Conservation (phyloP, 768 basidiomycete species). For the Lyophyllum semitale region DNA sequence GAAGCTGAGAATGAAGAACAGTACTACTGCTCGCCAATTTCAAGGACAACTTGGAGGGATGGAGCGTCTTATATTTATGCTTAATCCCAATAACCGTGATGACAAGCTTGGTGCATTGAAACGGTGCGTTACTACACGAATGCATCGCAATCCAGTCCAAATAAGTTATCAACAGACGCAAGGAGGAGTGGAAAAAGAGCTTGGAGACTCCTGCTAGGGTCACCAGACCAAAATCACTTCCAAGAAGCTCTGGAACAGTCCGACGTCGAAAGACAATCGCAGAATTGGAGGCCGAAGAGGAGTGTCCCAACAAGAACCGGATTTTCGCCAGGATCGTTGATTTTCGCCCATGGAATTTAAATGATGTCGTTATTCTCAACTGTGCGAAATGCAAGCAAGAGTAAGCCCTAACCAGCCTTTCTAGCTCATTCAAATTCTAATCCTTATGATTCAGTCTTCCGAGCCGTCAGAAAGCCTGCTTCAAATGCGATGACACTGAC, state of each 20-base stretch:
- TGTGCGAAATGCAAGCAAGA: conserved; percentile 55
- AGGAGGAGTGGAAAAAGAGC: conserved; percentile 26
- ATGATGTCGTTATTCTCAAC: conserved; percentile 45
- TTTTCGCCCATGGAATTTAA: conserved; percentile 53
- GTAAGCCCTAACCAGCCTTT: conserved; percentile 34
- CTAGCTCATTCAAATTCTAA: not conserved
- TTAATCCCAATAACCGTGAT: conserved; percentile 36
- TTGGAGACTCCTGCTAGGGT: not conserved
- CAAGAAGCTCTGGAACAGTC: not conserved
- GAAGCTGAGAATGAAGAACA: conserved; percentile 51
- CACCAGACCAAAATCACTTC: not conserved
- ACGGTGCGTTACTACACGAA: conserved; percentile 29
- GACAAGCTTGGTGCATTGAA: conserved; percentile 44
- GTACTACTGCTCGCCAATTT: conserved; percentile 27
- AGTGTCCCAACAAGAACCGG: conserved; percentile 39
- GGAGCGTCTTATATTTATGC: conserved; percentile 43
- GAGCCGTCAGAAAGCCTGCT: conserved; percentile 42
- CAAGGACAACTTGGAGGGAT: conserved; percentile 50
- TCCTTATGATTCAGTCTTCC: conserved; percentile 40
- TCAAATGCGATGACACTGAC: conserved; percentile 54
- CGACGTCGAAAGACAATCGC: conserved; percentile 30
- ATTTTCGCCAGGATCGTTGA: conserved; percentile 54
- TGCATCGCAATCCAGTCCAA: not conserved
- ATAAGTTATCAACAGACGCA: conserved; percentile 24
- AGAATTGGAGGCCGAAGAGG: conserved; percentile 33